Percentiles rank a stretch among this genome's conserved stretches.
Evolutionary conservation across 768 basidiomycete genomes (phyloP).

Genomic region (Boletus huronensis): DNA sequence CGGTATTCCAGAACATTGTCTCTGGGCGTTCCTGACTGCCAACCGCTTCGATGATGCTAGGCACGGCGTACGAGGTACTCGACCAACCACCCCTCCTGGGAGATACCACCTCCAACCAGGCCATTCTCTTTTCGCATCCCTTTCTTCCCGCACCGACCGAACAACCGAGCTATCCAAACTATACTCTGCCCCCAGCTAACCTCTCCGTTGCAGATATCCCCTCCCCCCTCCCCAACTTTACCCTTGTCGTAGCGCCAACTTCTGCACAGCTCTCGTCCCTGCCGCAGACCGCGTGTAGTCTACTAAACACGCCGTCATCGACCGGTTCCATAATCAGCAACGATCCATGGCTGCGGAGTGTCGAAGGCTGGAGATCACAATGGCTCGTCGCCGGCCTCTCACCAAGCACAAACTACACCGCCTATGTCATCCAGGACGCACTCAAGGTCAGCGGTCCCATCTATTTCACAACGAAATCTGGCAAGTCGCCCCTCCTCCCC

Average conservation of each 20-base stretch:
- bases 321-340: constrained; percentile 41
- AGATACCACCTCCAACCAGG: constrained; percentile 72
- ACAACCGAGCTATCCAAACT: constrained; percentile 66
- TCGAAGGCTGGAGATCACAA: constrained; percentile 62
- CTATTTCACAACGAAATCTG: constrained; percentile 72
- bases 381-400: constrained; percentile 60
- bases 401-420: constrained; percentile 75
- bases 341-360: constrained; percentile 55
- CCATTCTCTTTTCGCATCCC: constrained; percentile 65
- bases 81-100: constrained; percentile 54
- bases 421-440: constrained; percentile 55
- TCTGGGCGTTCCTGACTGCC: neutral
- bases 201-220: constrained; percentile 42
- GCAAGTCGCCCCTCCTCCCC: constrained; percentile 34
- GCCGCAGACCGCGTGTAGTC: constrained; percentile 57
- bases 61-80: constrained; percentile 45
- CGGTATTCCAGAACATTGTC: constrained; percentile 26
- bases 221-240: constrained; percentile 44
- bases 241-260: constrained; percentile 55
- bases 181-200: constrained; percentile 63
- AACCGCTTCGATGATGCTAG: constrained; percentile 29
- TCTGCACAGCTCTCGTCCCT: constrained; percentile 38
- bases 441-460: constrained; percentile 64
- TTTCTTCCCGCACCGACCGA: constrained; percentile 34
- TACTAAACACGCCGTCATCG: constrained; percentile 37